Evolutionary conservation across 805 yeast species (phyloP), one percentile per base, ranked within the genome.

Genomic region (Cyberlindnera petersonii): DNA sequence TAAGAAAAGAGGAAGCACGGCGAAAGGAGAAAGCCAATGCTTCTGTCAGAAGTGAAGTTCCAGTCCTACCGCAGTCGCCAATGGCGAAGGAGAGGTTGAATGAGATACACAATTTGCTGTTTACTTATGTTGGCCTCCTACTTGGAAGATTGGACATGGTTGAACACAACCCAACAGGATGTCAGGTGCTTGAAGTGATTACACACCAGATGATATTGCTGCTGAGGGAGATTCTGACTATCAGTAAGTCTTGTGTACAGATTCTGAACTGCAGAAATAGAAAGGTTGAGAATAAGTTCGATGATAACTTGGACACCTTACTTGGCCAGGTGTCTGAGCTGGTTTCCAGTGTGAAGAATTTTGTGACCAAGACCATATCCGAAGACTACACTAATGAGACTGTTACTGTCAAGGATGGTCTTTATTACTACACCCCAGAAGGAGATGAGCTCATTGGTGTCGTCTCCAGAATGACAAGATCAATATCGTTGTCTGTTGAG

Each of bases 81-180:
- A 61, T 65, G 39, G 86, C 86, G 0, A 68, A 74, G 40, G 72
- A 68, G 39, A 66, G 94, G 49, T 64, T 83, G 18, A 72, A 76
- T 19, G 89, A 83, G 57, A 72, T 83, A 28, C 73, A 81, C 49
- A 72, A 75, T 20, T 64, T 79, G 5, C 53, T 82, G 13, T 73
- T 74, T 50, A 67, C 75, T 1, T 84, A 84, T 51, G 65, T 83
- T 46, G 80, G 82, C 2, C 52, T 85, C 47, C 73, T 84, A 9
- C 68, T 82, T 13, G 94, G 94, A n/a, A 64, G 94, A 50, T 61
- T 85, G 47, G 93, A 85, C 57, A 67, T 85, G 59, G 76, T 84
- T 24, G 93, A 85, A 53, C 82, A 79, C 49, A 84, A 83, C 54
- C 71, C 78, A 4, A 66, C 67, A 14, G 91, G 91, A 2, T 79